Conservation (phyloP, 768 basidiomycete genomes). For the Chalciporus chontae region DNA sequence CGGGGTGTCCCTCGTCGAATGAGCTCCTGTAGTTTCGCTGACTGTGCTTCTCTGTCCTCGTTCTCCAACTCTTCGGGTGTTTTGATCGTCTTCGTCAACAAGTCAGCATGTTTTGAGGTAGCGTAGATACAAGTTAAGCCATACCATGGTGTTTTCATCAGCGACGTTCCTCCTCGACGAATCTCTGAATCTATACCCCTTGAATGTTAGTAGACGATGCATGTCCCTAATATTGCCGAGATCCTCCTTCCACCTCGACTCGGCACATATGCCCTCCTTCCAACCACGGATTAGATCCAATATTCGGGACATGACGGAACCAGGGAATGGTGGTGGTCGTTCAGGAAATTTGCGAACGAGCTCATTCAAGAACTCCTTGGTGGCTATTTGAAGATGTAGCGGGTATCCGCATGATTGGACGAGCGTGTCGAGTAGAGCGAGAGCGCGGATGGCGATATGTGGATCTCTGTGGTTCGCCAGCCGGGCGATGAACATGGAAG, state of each 20-base stretch:
- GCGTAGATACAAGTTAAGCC: not conserved
- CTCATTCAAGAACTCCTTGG: conserved; percentile 98
- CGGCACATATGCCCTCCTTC: conserved; percentile 90
- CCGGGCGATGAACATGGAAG: conserved; percentile 78
- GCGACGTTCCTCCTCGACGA: conserved; percentile 17
- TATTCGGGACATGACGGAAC: conserved; percentile 92
- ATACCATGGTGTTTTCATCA: conserved; percentile 24
- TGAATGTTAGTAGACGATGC: conserved; percentile 91
- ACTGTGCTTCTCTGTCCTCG: conserved; percentile 92
- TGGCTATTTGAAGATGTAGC: conserved; percentile 93
- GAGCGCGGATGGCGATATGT: conserved; percentile 82
- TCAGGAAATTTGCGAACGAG: conserved; percentile 97
- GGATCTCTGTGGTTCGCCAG: conserved; percentile 91
- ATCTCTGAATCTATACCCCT: conserved; percentile 81
- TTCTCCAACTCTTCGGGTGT: conserved; percentile 94
- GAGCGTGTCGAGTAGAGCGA: conserved; percentile 85
- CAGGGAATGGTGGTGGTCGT: conserved; percentile 91
- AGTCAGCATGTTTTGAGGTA: not conserved
- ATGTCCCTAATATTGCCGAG: conserved; percentile 96
- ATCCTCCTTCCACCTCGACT: conserved; percentile 93
- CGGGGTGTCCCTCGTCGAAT: conserved; percentile 94
- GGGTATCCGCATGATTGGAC: conserved; percentile 96
- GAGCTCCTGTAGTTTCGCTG: conserved; percentile 97
- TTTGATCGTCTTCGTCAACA: conserved; percentile 70
- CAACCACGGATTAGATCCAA: conserved; percentile 89